Base-by-base conservation (phyloP, 768 basidiomycete species). In the Mrakia frigida region DNA sequence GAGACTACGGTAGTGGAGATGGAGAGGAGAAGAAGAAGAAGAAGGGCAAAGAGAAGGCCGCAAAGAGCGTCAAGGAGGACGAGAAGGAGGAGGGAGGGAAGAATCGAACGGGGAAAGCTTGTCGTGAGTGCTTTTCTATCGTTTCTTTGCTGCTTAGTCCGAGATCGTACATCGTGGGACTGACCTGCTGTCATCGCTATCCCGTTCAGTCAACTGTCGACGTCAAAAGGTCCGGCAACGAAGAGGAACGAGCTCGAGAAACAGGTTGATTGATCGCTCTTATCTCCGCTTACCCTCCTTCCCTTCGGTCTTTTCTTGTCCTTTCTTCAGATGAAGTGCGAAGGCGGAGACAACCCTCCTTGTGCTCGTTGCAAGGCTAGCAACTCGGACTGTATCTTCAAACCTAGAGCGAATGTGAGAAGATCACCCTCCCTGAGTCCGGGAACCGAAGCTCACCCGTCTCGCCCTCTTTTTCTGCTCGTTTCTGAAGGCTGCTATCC, bases 321-420 rank as follows among this genome's bases (percentile, higher is more conserved):
- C 14, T 33, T 33, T 9, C 31, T 35, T 23, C 61, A 63, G 61
- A 63, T 63, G 61, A 63, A 63, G 25, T 63, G 61, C 61, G 61
- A 63, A 31, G 61, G 61, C 2, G 61, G 61, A 6, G 61, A 63
- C 35, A 63, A 63, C 35, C 61, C 61, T 31, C 61, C 61, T 21
- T 63, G 61, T 9, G 33, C 61, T 31, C 61, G 61, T 25, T 63
- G 61, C 23, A 31, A 35, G 61, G 61, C 61, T 6, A 63, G 61
- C 61, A 31, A 31, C 31, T 33, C 61, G n/a, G 61, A 63, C 25
- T 63, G 61, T 31, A 63, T 63, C 33, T 63, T 63, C 25, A 63
- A 63, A 14, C 61, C 61, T 6, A 33, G 61, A 18, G 61, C 61
- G 31, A 63, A 63, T 33, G 61, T 63, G 31, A 63, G 61, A 2